Base-by-base conservation (phyloP, 768 basidiomycete genomes). In the Agrocybe praecox region DNA sequence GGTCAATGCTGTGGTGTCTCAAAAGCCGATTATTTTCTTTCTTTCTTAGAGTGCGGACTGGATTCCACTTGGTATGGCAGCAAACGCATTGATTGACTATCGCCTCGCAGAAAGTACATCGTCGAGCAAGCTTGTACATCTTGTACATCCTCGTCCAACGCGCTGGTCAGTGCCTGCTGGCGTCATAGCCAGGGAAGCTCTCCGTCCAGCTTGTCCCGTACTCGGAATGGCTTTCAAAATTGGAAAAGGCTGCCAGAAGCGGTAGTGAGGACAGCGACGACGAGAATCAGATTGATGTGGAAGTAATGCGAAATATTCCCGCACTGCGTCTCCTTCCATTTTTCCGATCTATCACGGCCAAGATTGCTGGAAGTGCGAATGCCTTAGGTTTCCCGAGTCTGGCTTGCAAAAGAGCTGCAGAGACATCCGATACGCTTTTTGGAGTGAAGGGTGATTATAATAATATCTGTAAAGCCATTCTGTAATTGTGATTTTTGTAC, bases 71-170 rank as follows among this genome's bases (percentile, higher is more conserved):
- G 42, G 44, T 19, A 23, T 34, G 14, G 53, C 58, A 12, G 58
- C 53, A 18, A 43, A 40, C 26, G 21, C 49, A 10, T 2, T 59
- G 33, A 26, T 59, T 15, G 58, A 59, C 34, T 55, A 44, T 21
- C 51, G 40, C 14, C 40, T 51, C 11, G 2, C 36, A 15, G 14
- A 40, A 0, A 26, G 12, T 11, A 54, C 23, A 44, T 55, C 32
- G n/a, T 32, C 58, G 21, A 36, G 24, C 1, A 40, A 6, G 5
- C 42, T 55, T 10, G 49, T 69, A 18, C 65, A 71, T 55, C 55
- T 73, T 14, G 61, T 67, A 11, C 69, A 73, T 61, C 69, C 72
- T 0, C 49, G 52, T 10, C 69, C 74, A 2, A 60, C 66, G 1
- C 46, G 61, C 0, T 72, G 69, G 69, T 32, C 49, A 4, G 26